A percentile compares a stretch with the other conserved stretches of the same genome.
phyloP scores from a whole-genome alignment of 257 asterid genomes.

The Striga asiatica region DNA sequence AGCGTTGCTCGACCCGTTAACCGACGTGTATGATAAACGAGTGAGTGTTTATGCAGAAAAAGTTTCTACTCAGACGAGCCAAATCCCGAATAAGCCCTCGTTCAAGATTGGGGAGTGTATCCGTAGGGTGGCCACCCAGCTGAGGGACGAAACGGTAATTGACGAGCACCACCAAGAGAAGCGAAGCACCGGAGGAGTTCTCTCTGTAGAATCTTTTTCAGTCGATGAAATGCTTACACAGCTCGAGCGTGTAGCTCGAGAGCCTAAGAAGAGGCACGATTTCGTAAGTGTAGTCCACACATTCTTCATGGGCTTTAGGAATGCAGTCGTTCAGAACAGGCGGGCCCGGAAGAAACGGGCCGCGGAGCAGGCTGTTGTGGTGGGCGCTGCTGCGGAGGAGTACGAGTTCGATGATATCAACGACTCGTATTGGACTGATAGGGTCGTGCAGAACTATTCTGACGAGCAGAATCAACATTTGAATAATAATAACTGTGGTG shows the following conservation, averaged over 20 bases:
- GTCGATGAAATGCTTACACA: constrained; percentile 43
- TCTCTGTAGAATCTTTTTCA: constrained; percentile 36
- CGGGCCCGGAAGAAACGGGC: constrained; percentile 48
- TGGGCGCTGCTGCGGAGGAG: constrained; percentile 48
- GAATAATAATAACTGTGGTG: not conserved
- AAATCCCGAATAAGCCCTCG: constrained; percentile 52
- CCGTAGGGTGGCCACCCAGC: constrained; percentile 80
- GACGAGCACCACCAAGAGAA: constrained; percentile 34
- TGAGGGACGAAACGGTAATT: constrained; percentile 36
- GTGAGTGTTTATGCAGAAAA: constrained; percentile 42
- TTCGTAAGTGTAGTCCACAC: constrained; percentile 18
- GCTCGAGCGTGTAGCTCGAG: constrained; percentile 46
- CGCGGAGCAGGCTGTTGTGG: constrained; percentile 19
- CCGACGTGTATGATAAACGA: constrained; percentile 42
- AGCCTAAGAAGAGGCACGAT: constrained; percentile 35
- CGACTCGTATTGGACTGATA: constrained; percentile 82
- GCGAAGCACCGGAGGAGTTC: constrained; percentile 23
- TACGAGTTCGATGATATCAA: constrained; percentile 69
- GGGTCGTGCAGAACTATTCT: constrained; percentile 57
- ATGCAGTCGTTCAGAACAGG: constrained; percentile 32
- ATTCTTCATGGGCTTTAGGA: constrained; percentile 50
- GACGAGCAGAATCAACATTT: constrained; percentile 34
- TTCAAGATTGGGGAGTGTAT: constrained; percentile 93
- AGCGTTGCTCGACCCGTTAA: constrained; percentile 35
- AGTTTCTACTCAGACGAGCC: constrained; percentile 30